Evolutionary conservation across 2,329 filamentous ascomycete species (phyloP).

Genomic region (Verticillium longisporum): DNA sequence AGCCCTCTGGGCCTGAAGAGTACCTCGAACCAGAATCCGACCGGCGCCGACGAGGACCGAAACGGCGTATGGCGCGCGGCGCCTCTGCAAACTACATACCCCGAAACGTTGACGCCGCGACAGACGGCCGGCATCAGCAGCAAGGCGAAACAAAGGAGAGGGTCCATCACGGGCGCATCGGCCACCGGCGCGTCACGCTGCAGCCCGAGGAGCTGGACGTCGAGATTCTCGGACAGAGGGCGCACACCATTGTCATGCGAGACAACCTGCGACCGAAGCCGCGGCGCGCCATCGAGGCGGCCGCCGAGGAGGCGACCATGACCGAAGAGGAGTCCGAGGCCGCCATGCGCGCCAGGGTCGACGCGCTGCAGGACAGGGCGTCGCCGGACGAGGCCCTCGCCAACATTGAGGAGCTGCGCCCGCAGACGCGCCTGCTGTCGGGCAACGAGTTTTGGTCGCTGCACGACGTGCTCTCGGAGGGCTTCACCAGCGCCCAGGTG

Average conservation of each 20-base stretch:
- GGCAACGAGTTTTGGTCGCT: conserved; percentile 34
- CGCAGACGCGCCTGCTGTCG: conserved; percentile 30
- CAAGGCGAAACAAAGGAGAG: neutral
- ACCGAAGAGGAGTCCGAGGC: conserved; percentile 11
- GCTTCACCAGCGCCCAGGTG: conserved; percentile 43
- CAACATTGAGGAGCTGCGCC: conserved; percentile 43
- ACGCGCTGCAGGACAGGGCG: conserved; percentile 17
- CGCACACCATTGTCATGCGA: conserved; percentile 40
- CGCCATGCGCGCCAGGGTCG: conserved; percentile 10
- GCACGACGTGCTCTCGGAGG: conserved; percentile 25
- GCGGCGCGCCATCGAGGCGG: conserved; percentile 23
- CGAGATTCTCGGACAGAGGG: conserved; percentile 28
- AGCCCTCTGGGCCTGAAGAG: neutral
- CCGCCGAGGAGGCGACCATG: neutral
- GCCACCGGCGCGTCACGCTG: conserved; percentile 3
- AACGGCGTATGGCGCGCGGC: neutral
- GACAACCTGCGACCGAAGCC: conserved; percentile 15
- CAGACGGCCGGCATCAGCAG: neutral
- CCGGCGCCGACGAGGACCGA: neutral
- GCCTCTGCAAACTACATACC: neutral
- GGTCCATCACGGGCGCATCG: neutral
- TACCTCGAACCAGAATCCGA: neutral
- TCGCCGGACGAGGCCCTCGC: conserved; percentile 27
- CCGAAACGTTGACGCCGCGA: neutral
- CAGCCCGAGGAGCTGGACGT: conserved; percentile 16